A percentile compares a stretch with the other conserved stretches of the same genome.
Evolutionary conservation across 257 asterid species (phyloP).

Genomic region (Agastache rugosa): DNA sequence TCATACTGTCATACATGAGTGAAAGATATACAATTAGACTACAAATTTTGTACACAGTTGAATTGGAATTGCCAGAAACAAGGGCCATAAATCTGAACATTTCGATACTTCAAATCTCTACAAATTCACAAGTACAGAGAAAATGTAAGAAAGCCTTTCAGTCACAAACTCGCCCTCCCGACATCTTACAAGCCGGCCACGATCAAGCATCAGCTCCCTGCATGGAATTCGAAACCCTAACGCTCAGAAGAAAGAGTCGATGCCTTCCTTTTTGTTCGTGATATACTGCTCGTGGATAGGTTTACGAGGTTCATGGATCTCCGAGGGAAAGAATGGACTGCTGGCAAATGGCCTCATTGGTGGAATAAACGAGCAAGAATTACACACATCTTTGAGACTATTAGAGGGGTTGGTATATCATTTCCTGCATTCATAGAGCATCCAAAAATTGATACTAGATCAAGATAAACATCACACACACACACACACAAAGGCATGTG

Average conservation of each 20-base stretch:
- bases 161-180: neutral
- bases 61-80: neutral
- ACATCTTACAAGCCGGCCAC: neutral
- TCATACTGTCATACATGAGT: no score
- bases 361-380: conserved; percentile 22
- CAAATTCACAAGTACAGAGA: neutral
- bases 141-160: neutral
- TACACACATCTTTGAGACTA: conserved; percentile 5
- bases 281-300: neutral
- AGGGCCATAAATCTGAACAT: conserved; percentile 25
- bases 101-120: conserved; percentile 15
- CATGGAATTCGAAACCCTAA: neutral
- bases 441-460: neutral
- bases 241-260: neutral
- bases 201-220: neutral
- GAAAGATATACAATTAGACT: no score
- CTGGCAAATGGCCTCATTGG: conserved; percentile 24
- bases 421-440: conserved; percentile 55
- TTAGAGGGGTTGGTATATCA: conserved; percentile 61
- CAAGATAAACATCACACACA: neutral
- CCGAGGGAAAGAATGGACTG: conserved; percentile 6
- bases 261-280: neutral
- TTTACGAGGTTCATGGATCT: neutral
- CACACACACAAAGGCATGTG: neutral
- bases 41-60: conserved; percentile 4